Percentiles rank a stretch among this genome's conserved stretches.
These are phyloP conservation scores for Boletus rubropictus DNA, from an alignment of 768 basidiomycete genomes.

Conservation along the genomic window DNA sequence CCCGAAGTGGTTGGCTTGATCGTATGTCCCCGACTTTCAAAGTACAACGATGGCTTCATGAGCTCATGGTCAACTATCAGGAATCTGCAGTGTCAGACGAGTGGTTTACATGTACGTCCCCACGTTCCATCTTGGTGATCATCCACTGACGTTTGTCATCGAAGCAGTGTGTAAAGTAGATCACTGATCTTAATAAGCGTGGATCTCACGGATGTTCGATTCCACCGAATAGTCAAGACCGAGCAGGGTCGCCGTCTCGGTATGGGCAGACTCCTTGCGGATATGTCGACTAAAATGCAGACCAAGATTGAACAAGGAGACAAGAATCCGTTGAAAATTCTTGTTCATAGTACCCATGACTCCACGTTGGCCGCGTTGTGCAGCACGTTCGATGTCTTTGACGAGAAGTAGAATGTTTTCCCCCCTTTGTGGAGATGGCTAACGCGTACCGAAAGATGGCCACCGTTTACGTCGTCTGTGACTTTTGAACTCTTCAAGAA, in stretches of 20 bases:
- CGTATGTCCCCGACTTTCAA: constrained; percentile 32
- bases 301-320: constrained; percentile 43
- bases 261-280: constrained; percentile 69
- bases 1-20: constrained; percentile 52
- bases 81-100: constrained; percentile 71
- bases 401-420: constrained; percentile 48
- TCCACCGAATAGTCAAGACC: constrained; percentile 49
- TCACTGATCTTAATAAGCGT: neutral
- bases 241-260: constrained; percentile 72
- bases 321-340: constrained; percentile 52
- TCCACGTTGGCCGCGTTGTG: constrained; percentile 61
- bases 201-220: neutral
- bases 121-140: neutral
- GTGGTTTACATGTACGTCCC: constrained; percentile 61
- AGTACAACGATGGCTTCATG: neutral
- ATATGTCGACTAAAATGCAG: constrained; percentile 59
- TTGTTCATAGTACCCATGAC: constrained; percentile 70
- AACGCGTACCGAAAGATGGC: constrained; percentile 46
- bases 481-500: constrained; percentile 69
- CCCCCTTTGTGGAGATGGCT: neutral
- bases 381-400: constrained; percentile 64
- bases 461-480: constrained; percentile 66
- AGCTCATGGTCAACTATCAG: constrained; percentile 28
- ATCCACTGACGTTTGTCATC: constrained; percentile 3
- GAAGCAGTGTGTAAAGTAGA: constrained; percentile 21